phyloP scores from a whole-genome alignment of 1,284 basidiomycete species.

The Cryptococcus sp. region DNA sequence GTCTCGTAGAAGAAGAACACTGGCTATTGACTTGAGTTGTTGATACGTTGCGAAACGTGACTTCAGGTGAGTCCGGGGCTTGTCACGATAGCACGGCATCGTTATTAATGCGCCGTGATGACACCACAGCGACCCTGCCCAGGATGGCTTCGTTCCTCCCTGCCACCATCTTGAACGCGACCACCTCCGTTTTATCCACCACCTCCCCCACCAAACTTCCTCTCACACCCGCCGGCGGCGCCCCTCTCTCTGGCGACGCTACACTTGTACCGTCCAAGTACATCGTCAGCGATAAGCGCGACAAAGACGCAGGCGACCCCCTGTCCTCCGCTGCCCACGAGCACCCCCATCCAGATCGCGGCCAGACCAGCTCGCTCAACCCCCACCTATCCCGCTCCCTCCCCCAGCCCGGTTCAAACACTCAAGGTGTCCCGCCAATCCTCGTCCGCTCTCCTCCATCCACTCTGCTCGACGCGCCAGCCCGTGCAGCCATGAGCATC shows the following conservation, averaged over 20 bases:
- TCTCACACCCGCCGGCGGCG: conserved; percentile 13
- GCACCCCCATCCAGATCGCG: neutral
- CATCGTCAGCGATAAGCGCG: conserved; percentile 14
- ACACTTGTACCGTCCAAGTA: conserved; percentile 22
- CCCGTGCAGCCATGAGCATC: conserved; percentile 42
- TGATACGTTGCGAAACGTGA: no score
- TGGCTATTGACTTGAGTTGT: no score
- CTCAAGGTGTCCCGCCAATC: neutral
- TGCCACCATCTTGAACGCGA: conserved; percentile 12
- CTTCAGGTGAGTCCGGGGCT: no score
- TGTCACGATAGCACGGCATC: neutral
- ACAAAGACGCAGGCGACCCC: conserved; percentile 7
- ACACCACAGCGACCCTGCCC: neutral
- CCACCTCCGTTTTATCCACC: conserved; percentile 11
- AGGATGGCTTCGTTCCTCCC: conserved; percentile 16
- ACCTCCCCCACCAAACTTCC: conserved; percentile 2
- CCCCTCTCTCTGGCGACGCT: conserved; percentile 22
- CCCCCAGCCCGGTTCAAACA: conserved; percentile 2
- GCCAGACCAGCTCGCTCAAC: conserved; percentile 15
- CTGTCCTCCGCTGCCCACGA: conserved; percentile 1
- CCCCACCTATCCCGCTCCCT: conserved; percentile 10
- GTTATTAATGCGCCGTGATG: neutral
- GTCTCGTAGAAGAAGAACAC: no score
- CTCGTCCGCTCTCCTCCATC: conserved; percentile 32
- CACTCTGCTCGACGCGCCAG: conserved; percentile 43